These are phyloP conservation scores for Colletotrichum phormii DNA, from an alignment of 2,329 filamentous ascomycete species.

Conservation along the genomic window DNA sequence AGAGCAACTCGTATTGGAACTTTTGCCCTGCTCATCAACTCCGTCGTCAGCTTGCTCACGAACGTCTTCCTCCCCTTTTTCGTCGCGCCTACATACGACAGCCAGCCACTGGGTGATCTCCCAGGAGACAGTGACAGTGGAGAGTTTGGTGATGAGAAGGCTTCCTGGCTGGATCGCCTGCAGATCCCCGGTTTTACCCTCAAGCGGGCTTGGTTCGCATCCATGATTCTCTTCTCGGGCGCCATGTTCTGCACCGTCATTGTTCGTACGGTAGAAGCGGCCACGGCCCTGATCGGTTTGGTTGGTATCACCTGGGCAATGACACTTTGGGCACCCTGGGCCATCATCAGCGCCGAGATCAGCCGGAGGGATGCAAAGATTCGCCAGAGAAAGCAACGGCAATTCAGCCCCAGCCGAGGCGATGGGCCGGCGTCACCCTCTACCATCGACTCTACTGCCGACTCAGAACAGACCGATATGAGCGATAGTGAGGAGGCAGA, in stretches of 20 bases:
- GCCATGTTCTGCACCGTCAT: slow-evolving; percentile 89
- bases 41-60: slow-evolving; percentile 82
- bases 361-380: slow-evolving; percentile 78
- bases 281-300: slow-evolving; percentile 81
- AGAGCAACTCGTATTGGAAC: slow-evolving; percentile 88
- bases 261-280: slow-evolving; percentile 76
- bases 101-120: slow-evolving; percentile 46
- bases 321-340: slow-evolving; percentile 94
- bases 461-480: slow-evolving; percentile 28
- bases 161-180: slow-evolving; percentile 68
- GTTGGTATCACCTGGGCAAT: slow-evolving; percentile 94
- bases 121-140: slow-evolving; percentile 46
- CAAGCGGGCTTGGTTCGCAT: slow-evolving; percentile 86
- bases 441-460: slow-evolving; percentile 14
- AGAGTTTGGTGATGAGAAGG: slow-evolving; percentile 48
- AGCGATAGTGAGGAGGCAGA: slow-evolving; percentile 70
- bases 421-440: slow-evolving; percentile 29
- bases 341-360: slow-evolving; percentile 93
- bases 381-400: slow-evolving; percentile 51
- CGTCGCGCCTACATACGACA: slow-evolving; percentile 82
- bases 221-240: slow-evolving; percentile 83
- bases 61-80: slow-evolving; percentile 89
- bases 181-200: slow-evolving; percentile 88
- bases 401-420: slow-evolving; percentile 34
- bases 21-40: slow-evolving; percentile 89